phyloP scores from a whole-genome alignment of 306 rosid genomes.

The Quercus dentata region DNA sequence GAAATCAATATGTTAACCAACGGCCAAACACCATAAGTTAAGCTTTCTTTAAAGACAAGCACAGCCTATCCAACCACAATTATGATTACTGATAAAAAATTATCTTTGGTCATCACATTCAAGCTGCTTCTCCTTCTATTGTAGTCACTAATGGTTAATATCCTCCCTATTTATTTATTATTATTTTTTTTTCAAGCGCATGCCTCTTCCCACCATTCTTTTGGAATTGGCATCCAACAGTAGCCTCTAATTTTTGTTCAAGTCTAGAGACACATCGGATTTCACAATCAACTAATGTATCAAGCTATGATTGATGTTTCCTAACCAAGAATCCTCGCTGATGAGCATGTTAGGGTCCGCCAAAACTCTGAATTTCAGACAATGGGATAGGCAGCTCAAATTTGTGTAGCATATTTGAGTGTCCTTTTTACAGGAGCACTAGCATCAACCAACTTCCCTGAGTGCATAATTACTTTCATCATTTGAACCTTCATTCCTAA shows the following conservation, averaged over 20 bases:
- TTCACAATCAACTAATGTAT: not conserved
- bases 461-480: no score
- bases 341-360: constrained; percentile 64
- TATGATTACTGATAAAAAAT: not conserved
- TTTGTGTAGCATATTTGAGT: constrained; percentile 59
- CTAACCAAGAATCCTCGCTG: no score
- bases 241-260: no score
- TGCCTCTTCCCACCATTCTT: constrained; percentile 46
- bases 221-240: no score
- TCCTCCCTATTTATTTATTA: not conserved
- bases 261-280: no score
- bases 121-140: constrained; percentile 79
- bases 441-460: constrained; percentile 88
- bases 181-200: not conserved
- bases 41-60: not conserved
- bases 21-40: not conserved
- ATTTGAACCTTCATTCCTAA: no score
- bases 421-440: constrained; percentile 84
- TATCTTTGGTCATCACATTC: not conserved
- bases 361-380: constrained; percentile 63
- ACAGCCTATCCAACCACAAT: not conserved
- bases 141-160: constrained; percentile 74
- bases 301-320: no score
- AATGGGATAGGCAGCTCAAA: constrained; percentile 86
- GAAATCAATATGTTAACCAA: not conserved